Evolutionary conservation across 805 yeast species (phyloP), one percentile per base, ranked within the genome.

Genomic region (Yarrowia sp.): DNA sequence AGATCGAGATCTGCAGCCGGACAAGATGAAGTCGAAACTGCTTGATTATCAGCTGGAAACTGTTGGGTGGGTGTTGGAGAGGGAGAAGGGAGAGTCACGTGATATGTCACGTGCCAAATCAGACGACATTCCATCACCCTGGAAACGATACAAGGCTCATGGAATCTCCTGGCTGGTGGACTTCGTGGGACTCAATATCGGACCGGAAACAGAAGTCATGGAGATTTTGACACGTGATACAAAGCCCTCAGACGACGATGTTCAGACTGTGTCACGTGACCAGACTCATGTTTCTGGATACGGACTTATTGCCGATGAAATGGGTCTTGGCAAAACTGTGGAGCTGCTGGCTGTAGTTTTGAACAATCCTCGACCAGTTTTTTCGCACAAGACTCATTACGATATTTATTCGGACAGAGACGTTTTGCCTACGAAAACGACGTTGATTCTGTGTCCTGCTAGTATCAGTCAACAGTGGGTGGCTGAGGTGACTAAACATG

Each of bases 251-350:
- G 7, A 6, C 2, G 16, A 30, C 14, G 58, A 35, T 7, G n/a
- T 51, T 1, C 19, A 49, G 16, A 16, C 19, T 0, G 51, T 33
- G 5, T 38, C 44, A 22, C 21, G n/a, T 26, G 46, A n/a, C 10
- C 9, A 5, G 16, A 12, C 17, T 3, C 7, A 10, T 3, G 5
- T 10, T 6, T 21, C 49, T 83, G 78, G 76, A 0, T 79, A 81
- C 59, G 97, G 96, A 0, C 76, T 95, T 8, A 74, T 95, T 35
- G 88, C 95, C 1, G 99, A 93, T 71, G 99, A 95, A 74, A 95
- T 95, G 99, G 99, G 99, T 0, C 80, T 95, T 8, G 99, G 99
- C 0, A 95, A 95, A 72, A 93, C 99, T 0, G 85, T 95, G 4
- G 99, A 95, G 73, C 79, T 92, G 14, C 79, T 90, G 2, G 79